Conservation (phyloP, 2,329 filamentous ascomycete species). For the Chaetomiaceae sp. region DNA sequence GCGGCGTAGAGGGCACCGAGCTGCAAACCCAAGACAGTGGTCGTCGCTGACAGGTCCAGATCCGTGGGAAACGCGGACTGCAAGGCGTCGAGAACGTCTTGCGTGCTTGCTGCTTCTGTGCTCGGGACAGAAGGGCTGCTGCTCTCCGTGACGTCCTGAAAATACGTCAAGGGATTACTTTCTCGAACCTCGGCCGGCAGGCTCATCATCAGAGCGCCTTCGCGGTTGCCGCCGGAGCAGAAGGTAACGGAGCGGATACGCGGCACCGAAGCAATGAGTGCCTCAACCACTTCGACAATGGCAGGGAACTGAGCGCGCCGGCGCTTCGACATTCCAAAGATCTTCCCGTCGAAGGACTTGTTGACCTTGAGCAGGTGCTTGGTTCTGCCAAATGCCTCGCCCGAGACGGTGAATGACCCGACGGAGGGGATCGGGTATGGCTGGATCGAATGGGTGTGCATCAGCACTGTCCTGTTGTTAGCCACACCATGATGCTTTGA, state of each 20-base stretch:
- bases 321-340: slow-evolving; percentile 75
- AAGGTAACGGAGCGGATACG: slow-evolving; percentile 72
- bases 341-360: slow-evolving; percentile 47
- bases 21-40: slow-evolving; percentile 41
- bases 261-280: slow-evolving; percentile 65
- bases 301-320: slow-evolving; percentile 78
- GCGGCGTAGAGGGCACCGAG: slow-evolving; percentile 43
- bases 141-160: neutral
- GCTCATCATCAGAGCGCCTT: slow-evolving; percentile 73
- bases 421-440: slow-evolving; percentile 83
- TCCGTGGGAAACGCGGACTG: slow-evolving; percentile 40
- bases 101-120: slow-evolving; percentile 28
- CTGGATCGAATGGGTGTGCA: slow-evolving; percentile 67
- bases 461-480: slow-evolving; percentile 49
- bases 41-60: slow-evolving; percentile 33
- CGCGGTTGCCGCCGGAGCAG: slow-evolving; percentile 78
- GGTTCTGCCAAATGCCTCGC: slow-evolving; percentile 55
- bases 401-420: slow-evolving; percentile 68
- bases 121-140: neutral
- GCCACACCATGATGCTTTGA: no score
- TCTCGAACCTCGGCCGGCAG: slow-evolving; percentile 57
- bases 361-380: slow-evolving; percentile 49
- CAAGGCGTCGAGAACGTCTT: slow-evolving; percentile 38
- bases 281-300: slow-evolving; percentile 74
- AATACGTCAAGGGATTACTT: slow-evolving; percentile 54